phyloP scores from a whole-genome alignment of 257 asterid genomes.

The Przewalskia tangutica region DNA sequence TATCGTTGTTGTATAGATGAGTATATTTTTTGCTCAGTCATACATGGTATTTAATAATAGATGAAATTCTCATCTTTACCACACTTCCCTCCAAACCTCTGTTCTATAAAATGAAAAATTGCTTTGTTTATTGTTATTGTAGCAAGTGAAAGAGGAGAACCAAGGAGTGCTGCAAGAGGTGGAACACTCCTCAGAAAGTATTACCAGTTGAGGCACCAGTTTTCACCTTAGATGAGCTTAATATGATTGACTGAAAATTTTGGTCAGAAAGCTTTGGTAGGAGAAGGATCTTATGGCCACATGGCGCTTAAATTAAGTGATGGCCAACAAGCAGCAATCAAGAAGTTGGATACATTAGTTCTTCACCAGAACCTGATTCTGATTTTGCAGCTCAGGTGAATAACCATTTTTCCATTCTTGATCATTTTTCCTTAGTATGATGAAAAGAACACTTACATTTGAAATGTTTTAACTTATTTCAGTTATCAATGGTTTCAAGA shows the following conservation, averaged over 20 bases:
- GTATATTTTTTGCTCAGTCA: background rate
- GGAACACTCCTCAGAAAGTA: slow-evolving; percentile 61
- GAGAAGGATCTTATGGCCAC: slow-evolving; percentile 22
- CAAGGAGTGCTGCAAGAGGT: slow-evolving; percentile 45
- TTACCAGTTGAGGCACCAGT: slow-evolving; percentile 76
- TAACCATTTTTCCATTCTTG: background rate
- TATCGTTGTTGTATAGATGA: background rate
- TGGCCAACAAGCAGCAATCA: slow-evolving; percentile 56
- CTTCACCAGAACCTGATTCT: slow-evolving; percentile 50
- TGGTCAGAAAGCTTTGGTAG: slow-evolving; percentile 18
- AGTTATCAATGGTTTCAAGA: slow-evolving; percentile 77
- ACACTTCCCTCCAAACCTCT: background rate
- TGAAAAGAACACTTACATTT: background rate
- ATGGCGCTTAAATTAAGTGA: slow-evolving; percentile 35
- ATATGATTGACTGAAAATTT: slow-evolving; percentile 12
- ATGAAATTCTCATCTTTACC: no score
- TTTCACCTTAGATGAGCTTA: slow-evolving; percentile 21
- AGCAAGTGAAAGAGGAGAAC: slow-evolving; percentile 75
- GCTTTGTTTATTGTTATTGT: background rate
- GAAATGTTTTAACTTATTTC: slow-evolving; percentile 5
- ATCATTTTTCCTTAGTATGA: background rate
- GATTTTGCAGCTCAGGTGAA: slow-evolving; percentile 63
- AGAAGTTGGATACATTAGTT: slow-evolving; percentile 58
- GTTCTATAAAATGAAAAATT: no score
- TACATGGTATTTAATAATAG: no score